Percentiles rank a stretch among this genome's conserved stretches.
Conservation (phyloP, 345 rosid species). For the Gossypium longicalyx region DNA sequence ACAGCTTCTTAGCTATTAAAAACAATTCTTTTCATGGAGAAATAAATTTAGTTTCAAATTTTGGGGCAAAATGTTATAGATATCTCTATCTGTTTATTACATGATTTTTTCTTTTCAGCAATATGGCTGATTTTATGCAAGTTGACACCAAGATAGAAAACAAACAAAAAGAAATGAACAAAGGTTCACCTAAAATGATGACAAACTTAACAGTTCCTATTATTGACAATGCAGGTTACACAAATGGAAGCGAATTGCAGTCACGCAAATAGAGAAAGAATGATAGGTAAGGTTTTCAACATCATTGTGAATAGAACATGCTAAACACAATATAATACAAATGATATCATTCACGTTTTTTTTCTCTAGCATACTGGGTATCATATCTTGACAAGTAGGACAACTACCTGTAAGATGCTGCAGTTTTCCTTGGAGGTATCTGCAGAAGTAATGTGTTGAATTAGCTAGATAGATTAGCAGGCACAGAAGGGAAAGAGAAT, state of each 20-base stretch:
- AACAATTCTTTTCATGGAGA: not conserved
- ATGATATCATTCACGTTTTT: not conserved
- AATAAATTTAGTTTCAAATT: not conserved
- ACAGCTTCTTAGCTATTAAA: not conserved
- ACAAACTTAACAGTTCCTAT: not conserved
- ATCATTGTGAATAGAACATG: not conserved
- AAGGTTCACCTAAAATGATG: not conserved
- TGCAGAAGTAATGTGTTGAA: conserved; percentile 42
- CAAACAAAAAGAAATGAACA: not conserved
- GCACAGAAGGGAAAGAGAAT: not conserved
- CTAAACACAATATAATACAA: not conserved
- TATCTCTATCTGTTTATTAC: not conserved
- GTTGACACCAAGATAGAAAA: not conserved
- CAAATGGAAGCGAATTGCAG: not conserved
- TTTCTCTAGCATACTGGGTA: not conserved
- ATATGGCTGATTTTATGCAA: not conserved
- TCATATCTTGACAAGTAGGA: conserved; percentile 11
- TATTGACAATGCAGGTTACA: not conserved
- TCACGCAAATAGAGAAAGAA: not conserved
- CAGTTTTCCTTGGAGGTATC: conserved; percentile 98
- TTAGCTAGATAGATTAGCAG: conserved; percentile 8
- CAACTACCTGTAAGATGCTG: conserved; percentile 90
- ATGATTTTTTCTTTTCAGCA: not conserved
- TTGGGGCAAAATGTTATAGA: not conserved
- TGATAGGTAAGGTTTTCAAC: not conserved